Conservation (phyloP, 202 grass and related monocot species). For the Brachypodium distachyon region DNA sequence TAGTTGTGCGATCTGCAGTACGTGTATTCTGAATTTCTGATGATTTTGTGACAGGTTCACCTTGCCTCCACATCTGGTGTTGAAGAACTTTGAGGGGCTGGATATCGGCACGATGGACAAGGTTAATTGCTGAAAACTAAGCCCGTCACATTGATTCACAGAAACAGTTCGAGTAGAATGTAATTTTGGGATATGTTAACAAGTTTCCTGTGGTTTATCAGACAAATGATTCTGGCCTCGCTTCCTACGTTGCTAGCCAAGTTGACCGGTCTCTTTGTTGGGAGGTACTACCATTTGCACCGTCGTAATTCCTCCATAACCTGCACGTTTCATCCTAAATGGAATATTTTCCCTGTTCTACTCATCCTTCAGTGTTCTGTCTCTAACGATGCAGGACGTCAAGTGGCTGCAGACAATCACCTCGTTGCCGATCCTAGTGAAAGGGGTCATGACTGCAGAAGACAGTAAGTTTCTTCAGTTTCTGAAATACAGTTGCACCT, state of each 20-base stretch:
- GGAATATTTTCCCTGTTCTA: neutral
- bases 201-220: slow-evolving; percentile 30
- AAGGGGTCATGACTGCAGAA: slow-evolving; percentile 88
- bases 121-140: slow-evolving; percentile 28
- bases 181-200: neutral
- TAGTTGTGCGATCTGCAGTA: neutral
- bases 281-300: slow-evolving; percentile 52
- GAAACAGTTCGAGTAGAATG: neutral
- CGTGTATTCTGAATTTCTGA: neutral
- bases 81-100: slow-evolving; percentile 78
- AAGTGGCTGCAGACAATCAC: slow-evolving; percentile 89
- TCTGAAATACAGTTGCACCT: neutral
- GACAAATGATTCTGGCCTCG: slow-evolving; percentile 66
- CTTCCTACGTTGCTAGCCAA: slow-evolving; percentile 71
- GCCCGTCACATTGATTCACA: neutral
- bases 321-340: neutral
- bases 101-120: slow-evolving; percentile 70
- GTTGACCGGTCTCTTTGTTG: slow-evolving; percentile 73
- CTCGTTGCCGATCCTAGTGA: slow-evolving; percentile 77
- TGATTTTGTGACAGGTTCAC: slow-evolving; percentile 43
- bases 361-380: neutral
- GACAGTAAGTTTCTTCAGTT: slow-evolving; percentile 51
- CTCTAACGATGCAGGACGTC: slow-evolving; percentile 48
- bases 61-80: slow-evolving; percentile 55
- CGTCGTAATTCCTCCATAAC: neutral